Conservation (phyloP, 352 stramenopile genomes). For the Phytopythium aichiense region DNA sequence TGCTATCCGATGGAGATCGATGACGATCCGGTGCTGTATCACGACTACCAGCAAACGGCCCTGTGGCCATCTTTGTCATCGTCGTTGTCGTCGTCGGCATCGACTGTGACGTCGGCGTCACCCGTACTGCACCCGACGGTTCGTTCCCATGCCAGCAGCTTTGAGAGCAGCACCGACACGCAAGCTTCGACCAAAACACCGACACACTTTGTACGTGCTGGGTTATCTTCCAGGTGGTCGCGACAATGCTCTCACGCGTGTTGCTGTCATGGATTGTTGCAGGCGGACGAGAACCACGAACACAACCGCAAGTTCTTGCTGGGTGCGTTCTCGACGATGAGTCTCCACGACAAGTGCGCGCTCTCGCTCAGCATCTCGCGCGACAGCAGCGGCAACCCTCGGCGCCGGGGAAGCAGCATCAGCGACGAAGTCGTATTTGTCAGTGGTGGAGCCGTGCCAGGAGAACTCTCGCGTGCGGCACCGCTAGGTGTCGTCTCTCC, state of each 20-base stretch:
- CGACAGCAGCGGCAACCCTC: conserved; percentile 26
- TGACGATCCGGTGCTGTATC: conserved; percentile 30
- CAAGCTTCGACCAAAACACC: conserved; percentile 23
- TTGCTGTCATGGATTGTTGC: conserved; percentile 1
- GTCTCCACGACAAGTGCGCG: conserved; percentile 84
- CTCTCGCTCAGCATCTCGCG: conserved; percentile 79
- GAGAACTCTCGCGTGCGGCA: not conserved
- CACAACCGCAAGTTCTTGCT: conserved; percentile 83
- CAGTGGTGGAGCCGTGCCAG: not conserved
- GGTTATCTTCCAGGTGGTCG: conserved; percentile 4
- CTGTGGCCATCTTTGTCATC: not conserved
- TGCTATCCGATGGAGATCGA: conserved; percentile 50
- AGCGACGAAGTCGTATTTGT: conserved; percentile 33
- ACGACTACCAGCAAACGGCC: conserved; percentile 1
- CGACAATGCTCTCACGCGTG: not conserved
- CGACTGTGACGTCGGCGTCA: not conserved
- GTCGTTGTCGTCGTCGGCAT: conserved; percentile 2
- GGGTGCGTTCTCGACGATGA: conserved; percentile 86
- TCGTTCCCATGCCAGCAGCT: conserved; percentile 24
- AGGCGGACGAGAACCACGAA: conserved; percentile 72
- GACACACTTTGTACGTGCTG: conserved; percentile 39
- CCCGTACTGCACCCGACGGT: not conserved
- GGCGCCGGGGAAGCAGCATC: conserved; percentile 53
- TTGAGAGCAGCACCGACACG: conserved; percentile 27
- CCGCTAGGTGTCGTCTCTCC: not conserved